Evolutionary conservation across 208 protist genomes (phyloP), one percentile per base, ranked within the genome.

Genomic region (Trypanosoma scelopori): DNA sequence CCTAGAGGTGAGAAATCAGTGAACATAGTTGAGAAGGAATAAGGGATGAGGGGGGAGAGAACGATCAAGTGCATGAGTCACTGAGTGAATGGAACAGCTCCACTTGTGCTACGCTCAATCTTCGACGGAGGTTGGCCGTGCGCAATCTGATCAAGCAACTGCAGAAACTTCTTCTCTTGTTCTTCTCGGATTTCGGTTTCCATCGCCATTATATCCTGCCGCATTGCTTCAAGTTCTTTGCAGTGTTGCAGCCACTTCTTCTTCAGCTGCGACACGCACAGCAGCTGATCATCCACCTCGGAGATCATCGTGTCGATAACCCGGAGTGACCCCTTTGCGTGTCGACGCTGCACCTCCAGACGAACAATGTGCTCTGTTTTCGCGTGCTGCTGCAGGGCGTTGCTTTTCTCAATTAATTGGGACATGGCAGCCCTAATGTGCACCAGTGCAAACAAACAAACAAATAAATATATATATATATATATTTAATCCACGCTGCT

Each of bases 251-350:
- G 68, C 88, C 91, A 96, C 68, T 88, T 72, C 57, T 93, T 84
- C 68, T 92, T 92, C 49, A 94, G 90, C 65, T 93, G 78, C 4
- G 81, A 65, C 5, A 96, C 85, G 56, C 84, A 93, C 25, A 85
- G 27, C 27, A 93, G 76, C 65, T 96, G 84, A 32, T 93, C 82
- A 51, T 94, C 82, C 11, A 96, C 28, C 42, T 87, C 79, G 1
- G 46, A 52, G 0, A 78, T 70, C 84, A 96, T 94, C 3, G 42
- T 47, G 56, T 92, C 84, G 20, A 90, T 67, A 1, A 93, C 65
- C 42, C 75, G 79, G n/a, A 92, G 58, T 9, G 82, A 78, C 41
- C 79, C 81, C 69, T 92, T 93, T 41, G 84, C 77, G 65, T 92
- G 85, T 3, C 81, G 70, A 5, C 91, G 82, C 76, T 93, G 78